Evolutionary conservation across 306 rosid genomes (phyloP).

Genomic region (Morella rubra): DNA sequence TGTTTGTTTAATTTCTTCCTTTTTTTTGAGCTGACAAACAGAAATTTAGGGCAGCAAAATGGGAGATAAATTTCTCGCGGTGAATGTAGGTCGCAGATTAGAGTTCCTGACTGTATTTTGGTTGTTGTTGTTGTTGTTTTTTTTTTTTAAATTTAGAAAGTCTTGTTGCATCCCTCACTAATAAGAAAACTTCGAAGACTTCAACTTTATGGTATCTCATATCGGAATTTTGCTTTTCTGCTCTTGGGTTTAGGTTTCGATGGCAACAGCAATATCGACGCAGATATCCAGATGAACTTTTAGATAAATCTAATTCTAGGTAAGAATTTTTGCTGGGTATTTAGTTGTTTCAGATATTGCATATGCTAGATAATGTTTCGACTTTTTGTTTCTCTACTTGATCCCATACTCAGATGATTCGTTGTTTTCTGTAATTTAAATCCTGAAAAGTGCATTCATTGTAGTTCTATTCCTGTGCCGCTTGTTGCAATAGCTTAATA

Average conservation of each 20-base stretch:
- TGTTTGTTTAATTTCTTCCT: not conserved
- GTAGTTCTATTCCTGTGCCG: not conserved
- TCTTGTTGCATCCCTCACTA: too few relatives aligned
- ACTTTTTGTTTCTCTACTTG: not conserved
- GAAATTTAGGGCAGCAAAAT: not conserved
- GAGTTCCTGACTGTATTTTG: too few relatives aligned
- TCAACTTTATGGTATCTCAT: not conserved
- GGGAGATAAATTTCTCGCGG: not conserved
- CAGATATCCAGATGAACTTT: constrained; percentile 77
- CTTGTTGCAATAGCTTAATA: not conserved
- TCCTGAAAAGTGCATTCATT: not conserved
- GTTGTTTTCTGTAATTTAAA: not conserved
- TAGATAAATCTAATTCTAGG: constrained; percentile 86
- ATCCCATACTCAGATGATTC: not conserved
- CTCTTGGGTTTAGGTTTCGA: constrained; percentile 56
- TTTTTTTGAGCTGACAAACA: not conserved
- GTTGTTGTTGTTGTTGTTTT: too few relatives aligned
- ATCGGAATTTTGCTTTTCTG: not conserved
- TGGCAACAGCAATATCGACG: constrained; percentile 87
- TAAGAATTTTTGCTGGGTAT: constrained; percentile 16
- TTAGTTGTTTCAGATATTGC: not conserved
- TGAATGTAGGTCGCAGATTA: too few relatives aligned
- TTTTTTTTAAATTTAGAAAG: too few relatives aligned
- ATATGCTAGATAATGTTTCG: not conserved
- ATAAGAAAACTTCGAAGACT: too few relatives aligned